Base-by-base conservation (phyloP, 2,329 filamentous ascomycete species). In the Cercospora janseana region DNA sequence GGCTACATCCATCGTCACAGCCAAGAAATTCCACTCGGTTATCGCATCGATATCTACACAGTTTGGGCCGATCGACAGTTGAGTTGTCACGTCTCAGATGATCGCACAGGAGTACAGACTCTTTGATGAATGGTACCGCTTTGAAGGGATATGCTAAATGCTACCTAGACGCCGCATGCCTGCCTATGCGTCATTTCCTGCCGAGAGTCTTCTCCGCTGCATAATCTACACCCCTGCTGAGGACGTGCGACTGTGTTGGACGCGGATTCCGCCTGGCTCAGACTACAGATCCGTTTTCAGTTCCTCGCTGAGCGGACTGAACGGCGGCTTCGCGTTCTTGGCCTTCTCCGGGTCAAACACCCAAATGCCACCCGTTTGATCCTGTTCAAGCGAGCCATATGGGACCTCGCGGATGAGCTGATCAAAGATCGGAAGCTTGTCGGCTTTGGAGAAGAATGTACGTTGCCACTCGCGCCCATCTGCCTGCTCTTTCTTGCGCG, bases 391-490 rank as follows among this genome's bases (percentile, higher is more conserved):
- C 31, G 54, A 57, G 9, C 64, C 68, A 20, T 59, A 52, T 47
- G 72, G 65, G 55, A 77, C 70, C 58, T 77, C 63, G 34, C 66
- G 67, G 16, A 74, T 70, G 35, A 79, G 70, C 72, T 53, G 75
- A 65, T 74, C 77, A 60, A 63, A 79, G 62, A 63, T 69, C 63
- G 51, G 76, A 35, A 64, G 61, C 26, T 62, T 65, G 2, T 71
- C 66, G 10, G 65, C 62, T 20, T 68, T 63, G 2, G 63, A 81
- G 72, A 97, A 98, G 74, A 93, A 97, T 47, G 86, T 79, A 37
- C 90, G 79, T 64, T 90, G 80, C 92, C 93, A 98, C 31, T 81
- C 76, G 34, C 79, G 79, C 15, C 83, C 83, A 60, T 90, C 87
- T n/a, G 79, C 77, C 62, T 81, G 82, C 69, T 96, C 91, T 63